A percentile compares a stretch with the other conserved stretches of the same genome.
Evolutionary conservation across 192 early-diverging fungal species (phyloP).

Genomic region (Chytriomyces confervae): DNA sequence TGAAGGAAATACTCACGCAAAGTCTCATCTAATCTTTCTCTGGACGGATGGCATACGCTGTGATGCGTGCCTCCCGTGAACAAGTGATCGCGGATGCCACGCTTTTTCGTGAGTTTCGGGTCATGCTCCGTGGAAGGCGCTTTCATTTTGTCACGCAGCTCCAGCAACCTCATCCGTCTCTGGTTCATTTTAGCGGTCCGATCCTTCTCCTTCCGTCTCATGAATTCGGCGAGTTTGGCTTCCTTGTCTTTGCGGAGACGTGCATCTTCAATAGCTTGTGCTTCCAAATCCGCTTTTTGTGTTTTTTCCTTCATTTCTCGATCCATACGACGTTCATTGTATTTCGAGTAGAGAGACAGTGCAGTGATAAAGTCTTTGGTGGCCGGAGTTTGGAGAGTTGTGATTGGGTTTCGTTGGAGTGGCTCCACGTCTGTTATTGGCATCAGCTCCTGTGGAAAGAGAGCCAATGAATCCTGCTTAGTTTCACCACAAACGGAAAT

Average conservation of each 20-base stretch:
- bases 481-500: background rate
- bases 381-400: slow-evolving; percentile 48
- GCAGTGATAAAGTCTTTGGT: slow-evolving; percentile 44
- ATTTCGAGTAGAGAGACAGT: slow-evolving; percentile 43
- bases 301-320: slow-evolving; percentile 36
- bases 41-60: slow-evolving; percentile 52
- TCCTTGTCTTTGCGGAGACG: slow-evolving; percentile 38
- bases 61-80: slow-evolving; percentile 50
- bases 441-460: background rate
- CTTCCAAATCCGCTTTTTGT: slow-evolving; percentile 19
- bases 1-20: slow-evolving; percentile 38
- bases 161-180: slow-evolving; percentile 27
- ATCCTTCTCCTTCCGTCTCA: slow-evolving; percentile 44
- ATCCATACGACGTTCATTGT: slow-evolving; percentile 19
- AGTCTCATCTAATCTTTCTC: slow-evolving; percentile 50
- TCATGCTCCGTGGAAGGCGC: slow-evolving; percentile 14
- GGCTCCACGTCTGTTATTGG: background rate
- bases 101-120: slow-evolving; percentile 19
- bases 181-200: slow-evolving; percentile 27
- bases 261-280: slow-evolving; percentile 31
- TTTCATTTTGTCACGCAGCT: slow-evolving; percentile 15
- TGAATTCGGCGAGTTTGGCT: slow-evolving; percentile 18
- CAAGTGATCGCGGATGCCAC: background rate
- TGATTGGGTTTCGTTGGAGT: slow-evolving; percentile 22
- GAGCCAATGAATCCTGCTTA: background rate